A percentile compares a stretch with the other conserved stretches of the same genome.
Evolutionary conservation across 176 grass and related monocot genomes (phyloP).

Genomic region (Elaeis guineensis): DNA sequence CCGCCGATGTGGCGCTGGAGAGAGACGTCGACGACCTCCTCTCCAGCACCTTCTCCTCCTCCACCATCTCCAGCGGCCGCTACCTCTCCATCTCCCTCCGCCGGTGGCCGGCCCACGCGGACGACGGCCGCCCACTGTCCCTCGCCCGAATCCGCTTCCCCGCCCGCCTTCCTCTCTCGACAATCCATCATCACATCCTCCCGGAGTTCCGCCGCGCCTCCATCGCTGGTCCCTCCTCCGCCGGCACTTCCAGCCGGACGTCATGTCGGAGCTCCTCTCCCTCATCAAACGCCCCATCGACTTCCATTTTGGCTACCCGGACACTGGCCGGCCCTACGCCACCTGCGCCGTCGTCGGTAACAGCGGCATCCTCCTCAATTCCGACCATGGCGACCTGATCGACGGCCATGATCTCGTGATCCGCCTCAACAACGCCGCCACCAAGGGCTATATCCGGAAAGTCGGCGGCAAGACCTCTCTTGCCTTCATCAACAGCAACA

Average conservation of each 20-base stretch:
- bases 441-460: constrained; percentile 37
- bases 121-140: constrained; percentile 41
- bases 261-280: constrained; percentile 20
- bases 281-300: constrained; percentile 33
- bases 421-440: constrained; percentile 83
- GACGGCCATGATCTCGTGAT: constrained; percentile 75
- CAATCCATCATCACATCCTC: constrained; percentile 23
- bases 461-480: constrained; percentile 70
- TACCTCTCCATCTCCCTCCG: background rate
- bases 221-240: constrained; percentile 53
- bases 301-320: constrained; percentile 3
- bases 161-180: background rate
- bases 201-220: constrained; percentile 45
- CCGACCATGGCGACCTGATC: constrained; percentile 48
- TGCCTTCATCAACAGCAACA: constrained; percentile 97
- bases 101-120: constrained; percentile 21
- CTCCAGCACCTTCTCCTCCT: constrained; percentile 3
- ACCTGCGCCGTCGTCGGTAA: constrained; percentile 91
- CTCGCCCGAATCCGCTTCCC: constrained; percentile 15
- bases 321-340: constrained; percentile 10
- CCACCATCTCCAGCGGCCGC: constrained; percentile 25
- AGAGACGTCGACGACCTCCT: background rate
- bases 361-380: constrained; percentile 79
- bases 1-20: no score
- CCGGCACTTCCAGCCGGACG: constrained; percentile 51